A percentile compares a stretch with the other conserved stretches of the same genome.
Conservation (phyloP, 1,139 yeast genomes). For the Zygosaccharomyces pseudobailii region DNA sequence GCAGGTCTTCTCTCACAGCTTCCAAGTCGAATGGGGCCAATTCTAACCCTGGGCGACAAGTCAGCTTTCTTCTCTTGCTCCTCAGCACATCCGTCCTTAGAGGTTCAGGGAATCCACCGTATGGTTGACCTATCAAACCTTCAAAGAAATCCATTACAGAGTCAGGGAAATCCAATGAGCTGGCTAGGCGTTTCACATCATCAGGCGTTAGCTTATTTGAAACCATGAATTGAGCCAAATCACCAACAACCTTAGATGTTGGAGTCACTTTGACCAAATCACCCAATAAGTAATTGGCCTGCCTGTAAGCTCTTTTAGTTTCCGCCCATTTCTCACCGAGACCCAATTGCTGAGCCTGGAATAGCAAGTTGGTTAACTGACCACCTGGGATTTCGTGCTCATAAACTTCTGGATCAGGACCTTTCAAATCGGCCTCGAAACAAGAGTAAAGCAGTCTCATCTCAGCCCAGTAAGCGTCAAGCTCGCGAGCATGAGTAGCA, state of each 20-base stretch:
- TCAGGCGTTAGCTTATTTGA: constrained; percentile 81
- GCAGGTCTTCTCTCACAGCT: constrained; percentile 65
- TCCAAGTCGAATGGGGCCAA: constrained; percentile 77
- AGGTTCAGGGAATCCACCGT: constrained; percentile 99
- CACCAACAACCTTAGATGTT: constrained; percentile 98
- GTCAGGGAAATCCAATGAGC: constrained; percentile 94
- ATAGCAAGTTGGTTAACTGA: constrained; percentile 90
- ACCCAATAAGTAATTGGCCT: constrained; percentile 85
- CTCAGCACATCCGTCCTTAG: constrained; percentile 82
- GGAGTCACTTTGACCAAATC: constrained; percentile 98
- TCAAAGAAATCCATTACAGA: constrained; percentile 97
- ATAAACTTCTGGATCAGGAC: constrained; percentile 99
- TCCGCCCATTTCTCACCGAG: constrained; percentile 94
- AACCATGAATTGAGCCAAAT: constrained; percentile 98
- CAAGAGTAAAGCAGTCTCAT: constrained; percentile 95
- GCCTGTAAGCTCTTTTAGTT: constrained; percentile 88
- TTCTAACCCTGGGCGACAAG: constrained; percentile 85
- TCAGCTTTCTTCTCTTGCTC: constrained; percentile 86
- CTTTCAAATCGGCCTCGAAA: constrained; percentile 97
- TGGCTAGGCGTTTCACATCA: constrained; percentile 83
- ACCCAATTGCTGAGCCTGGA: constrained; percentile 99
- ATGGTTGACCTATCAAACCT: constrained; percentile 98
- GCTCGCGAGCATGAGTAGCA: constrained; percentile 63
- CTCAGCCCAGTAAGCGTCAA: constrained; percentile 97
- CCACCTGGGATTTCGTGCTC: constrained; percentile 99